A percentile compares a stretch with the other conserved stretches of the same genome.
Conservation (phyloP, 2,329 filamentous ascomycete genomes). For the Venturia nashicola region DNA sequence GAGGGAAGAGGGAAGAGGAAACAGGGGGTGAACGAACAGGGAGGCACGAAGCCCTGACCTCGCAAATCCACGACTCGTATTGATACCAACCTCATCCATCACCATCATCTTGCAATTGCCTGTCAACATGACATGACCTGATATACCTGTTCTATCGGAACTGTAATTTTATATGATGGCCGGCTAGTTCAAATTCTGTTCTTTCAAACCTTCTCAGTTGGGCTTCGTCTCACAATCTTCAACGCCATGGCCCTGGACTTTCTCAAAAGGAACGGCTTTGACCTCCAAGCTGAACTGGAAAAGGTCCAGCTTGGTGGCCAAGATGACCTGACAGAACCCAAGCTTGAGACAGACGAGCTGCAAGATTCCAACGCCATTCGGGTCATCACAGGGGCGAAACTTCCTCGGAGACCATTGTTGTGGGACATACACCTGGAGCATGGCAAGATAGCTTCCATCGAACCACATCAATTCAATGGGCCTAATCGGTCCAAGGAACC, state of each 20-base stretch:
- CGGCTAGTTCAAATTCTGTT: neutral
- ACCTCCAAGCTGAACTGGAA: conserved; percentile 21
- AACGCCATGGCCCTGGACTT: conserved; percentile 18
- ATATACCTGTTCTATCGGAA: neutral
- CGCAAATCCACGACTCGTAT: too few relatives aligned
- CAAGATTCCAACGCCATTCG: neutral
- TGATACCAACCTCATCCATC: too few relatives aligned
- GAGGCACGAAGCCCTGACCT: too few relatives aligned
- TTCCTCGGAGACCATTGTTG: conserved; percentile 11
- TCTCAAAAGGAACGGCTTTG: conserved; percentile 19
- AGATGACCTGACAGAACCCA: neutral
- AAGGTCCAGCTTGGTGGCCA: conserved; percentile 16
- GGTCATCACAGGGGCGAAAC: conserved; percentile 7
- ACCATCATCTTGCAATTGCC: too few relatives aligned
- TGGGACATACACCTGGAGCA: conserved; percentile 26
- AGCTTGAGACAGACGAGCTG: neutral
- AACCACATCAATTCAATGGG: conserved; percentile 17
- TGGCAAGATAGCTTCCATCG: conserved; percentile 25
- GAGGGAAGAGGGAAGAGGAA: too few relatives aligned
- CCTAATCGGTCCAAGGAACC: conserved; percentile 11
- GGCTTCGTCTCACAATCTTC: neutral
- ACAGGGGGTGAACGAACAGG: too few relatives aligned
- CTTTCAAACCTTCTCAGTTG: neutral
- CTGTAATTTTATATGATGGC: neutral
- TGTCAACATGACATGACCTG: neutral